A percentile compares a stretch with the other conserved stretches of the same genome.
Evolutionary conservation across 2,329 filamentous ascomycete genomes (phyloP).

Genomic region (Neopestalotiopsis clavispora): DNA sequence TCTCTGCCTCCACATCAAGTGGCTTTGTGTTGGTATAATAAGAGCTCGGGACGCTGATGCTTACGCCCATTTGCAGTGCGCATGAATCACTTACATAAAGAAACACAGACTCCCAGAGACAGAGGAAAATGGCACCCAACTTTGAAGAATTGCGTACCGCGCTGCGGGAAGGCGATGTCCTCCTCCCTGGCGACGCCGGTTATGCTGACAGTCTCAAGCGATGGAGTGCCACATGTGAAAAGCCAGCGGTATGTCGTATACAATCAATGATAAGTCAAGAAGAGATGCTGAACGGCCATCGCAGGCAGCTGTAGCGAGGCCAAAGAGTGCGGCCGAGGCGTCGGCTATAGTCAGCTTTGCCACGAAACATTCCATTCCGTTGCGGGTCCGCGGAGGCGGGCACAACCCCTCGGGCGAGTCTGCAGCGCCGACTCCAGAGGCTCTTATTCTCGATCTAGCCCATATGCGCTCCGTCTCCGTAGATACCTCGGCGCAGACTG

Average conservation of each 20-base stretch:
- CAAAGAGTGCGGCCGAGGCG: slow-evolving; percentile 44
- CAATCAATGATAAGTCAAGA: too few species aligned
- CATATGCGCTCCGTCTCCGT: slow-evolving; percentile 56
- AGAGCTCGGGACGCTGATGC: neutral
- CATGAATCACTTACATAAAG: neutral
- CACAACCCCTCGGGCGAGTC: slow-evolving; percentile 59
- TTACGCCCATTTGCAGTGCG: neutral
- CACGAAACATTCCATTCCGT: slow-evolving; percentile 46
- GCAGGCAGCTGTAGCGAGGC: slow-evolving; percentile 50
- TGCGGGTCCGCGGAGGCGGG: slow-evolving; percentile 60
- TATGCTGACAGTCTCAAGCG: slow-evolving; percentile 40
- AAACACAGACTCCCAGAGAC: neutral
- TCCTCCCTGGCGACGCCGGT: slow-evolving; percentile 38
- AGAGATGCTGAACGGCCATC: neutral
- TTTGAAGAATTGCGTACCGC: slow-evolving; percentile 16
- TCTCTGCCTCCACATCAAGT: neutral
- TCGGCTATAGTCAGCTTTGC: slow-evolving; percentile 50
- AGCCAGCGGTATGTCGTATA: slow-evolving; percentile 33
- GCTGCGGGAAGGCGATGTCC: slow-evolving; percentile 30
- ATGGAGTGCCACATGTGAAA: slow-evolving; percentile 43
- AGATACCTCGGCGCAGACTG: slow-evolving; percentile 46
- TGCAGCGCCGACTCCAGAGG: slow-evolving; percentile 48
- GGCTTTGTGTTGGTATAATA: neutral
- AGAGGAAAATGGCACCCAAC: slow-evolving; percentile 6
- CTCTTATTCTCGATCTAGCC: slow-evolving; percentile 60